These are phyloP conservation scores for Beauveria caledonica DNA, from an alignment of 2,329 filamentous ascomycete genomes.

Conservation along the genomic window DNA sequence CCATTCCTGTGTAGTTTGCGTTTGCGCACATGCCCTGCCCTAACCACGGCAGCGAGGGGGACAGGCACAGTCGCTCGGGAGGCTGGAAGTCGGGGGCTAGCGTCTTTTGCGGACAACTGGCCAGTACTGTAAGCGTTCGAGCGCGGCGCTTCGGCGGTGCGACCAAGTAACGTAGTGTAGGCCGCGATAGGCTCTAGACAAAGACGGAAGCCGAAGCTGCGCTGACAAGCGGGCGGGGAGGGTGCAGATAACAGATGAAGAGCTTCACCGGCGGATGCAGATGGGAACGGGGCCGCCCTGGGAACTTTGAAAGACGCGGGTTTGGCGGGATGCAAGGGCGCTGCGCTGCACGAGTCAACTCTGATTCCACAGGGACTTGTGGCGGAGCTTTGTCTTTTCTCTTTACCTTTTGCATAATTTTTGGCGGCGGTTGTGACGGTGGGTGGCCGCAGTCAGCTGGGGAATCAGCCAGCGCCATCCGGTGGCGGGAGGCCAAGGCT, in stretches of 20 bases:
- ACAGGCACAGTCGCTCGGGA: neutral
- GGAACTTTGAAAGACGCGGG: no score
- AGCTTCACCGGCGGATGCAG: no score
- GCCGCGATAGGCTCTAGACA: no score
- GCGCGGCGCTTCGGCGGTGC: no score
- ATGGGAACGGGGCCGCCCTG: no score
- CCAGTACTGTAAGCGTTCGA: no score
- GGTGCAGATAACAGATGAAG: no score
- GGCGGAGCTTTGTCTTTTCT: neutral
- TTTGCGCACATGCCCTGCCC: neutral
- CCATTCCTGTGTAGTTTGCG: neutral
- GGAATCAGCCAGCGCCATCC: neutral
- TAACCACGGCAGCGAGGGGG: neutral
- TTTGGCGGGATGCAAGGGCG: neutral
- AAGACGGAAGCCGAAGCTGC: no score
- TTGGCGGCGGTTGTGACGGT: neutral
- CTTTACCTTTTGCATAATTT: neutral
- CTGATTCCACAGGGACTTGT: neutral
- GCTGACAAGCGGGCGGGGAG: no score
- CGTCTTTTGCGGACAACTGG: no score
- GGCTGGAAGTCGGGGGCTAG: neutral
- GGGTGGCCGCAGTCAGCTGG: neutral
- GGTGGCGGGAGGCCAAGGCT: neutral
- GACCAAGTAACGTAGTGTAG: no score
- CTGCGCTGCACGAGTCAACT: neutral